Base-by-base conservation (phyloP, 2,329 filamentous ascomycete genomes). In the Neurospora crassa region DNA sequence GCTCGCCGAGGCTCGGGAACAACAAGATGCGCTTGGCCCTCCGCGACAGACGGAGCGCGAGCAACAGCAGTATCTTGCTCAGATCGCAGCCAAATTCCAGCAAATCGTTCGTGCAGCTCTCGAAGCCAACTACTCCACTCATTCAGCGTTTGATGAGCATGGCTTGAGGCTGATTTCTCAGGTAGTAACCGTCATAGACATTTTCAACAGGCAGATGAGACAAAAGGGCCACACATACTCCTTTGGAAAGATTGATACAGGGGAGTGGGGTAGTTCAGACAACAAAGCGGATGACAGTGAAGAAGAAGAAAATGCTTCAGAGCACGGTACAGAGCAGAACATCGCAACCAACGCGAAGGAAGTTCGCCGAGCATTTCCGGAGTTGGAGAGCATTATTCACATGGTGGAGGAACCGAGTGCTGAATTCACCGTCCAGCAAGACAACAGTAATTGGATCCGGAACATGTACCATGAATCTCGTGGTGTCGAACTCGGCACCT, bases 161-260 rank as follows among this genome's bases (percentile, higher is more conserved):
- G 8, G 20, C 20, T 0, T 14, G 2, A 53, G 45, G 12, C 79
- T 85, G 0, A 80, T 83, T 37, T 84, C 83, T 0, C 74, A 73
- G 0, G 78, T 85, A 2, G 76, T 81, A 0, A 75, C 79, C 42
- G 76, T 83, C n/a, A 82, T 82, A 10, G 80, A 83, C 10, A 70
- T 14, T 0, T 85, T 84, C 40, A 75, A 78, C 2, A 29, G 73
- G 20, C 0, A 40, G 73, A 0, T 76, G 84, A 10, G 74, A 74
- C 1, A 41, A 68, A 2, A 72, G 40, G 20, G 69, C 40, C 6
- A 68, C 4, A 14, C 42, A 59, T 73, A 73, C 10, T n/a, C 43
- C 0, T 75, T 74, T 29, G 63, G 72, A 8, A 20, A 53, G n/a
- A n/a, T n/a, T n/a, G n/a, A n/a, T n/a, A n/a, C n/a, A n/a, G n/a